Base-by-base conservation (phyloP, 2,329 filamentous ascomycete species). In the Fusarium denticulatum region DNA sequence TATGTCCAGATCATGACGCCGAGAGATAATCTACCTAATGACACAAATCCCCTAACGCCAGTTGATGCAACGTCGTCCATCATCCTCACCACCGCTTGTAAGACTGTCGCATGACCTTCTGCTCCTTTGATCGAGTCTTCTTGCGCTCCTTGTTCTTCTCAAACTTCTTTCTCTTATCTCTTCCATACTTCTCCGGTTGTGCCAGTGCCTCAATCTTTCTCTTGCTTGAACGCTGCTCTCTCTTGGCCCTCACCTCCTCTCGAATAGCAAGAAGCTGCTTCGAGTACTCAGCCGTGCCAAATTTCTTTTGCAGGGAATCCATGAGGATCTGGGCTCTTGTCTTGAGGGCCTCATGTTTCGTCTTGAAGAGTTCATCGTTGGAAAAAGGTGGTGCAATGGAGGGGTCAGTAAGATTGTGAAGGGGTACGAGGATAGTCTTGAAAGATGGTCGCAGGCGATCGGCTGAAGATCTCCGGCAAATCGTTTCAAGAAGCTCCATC, bases 151-250 rank as follows among this genome's bases (percentile, higher is more conserved):
- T 95, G 86, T 96, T 96, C 85, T 92, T 91, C 80, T 96, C 94
- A 71, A 93, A 88, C 86, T 92, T 95, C 85, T 92, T 93, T 80
- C 89, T 91, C 90, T 98, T 98, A 76, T 93, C 91, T 79, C 88
- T 86, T 34, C 91, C 94, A 77, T 91, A 91, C 80, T 88, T 92
- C 83, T 96, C 96, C 4, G 96, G 96, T 79, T 93, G 90, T 56
- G 89, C 89, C 30, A 99, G 91, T 16, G 94, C 94, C 80, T 97
- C 95, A 73, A 98, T 94, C 83, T 94, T 94, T 78, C 96, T 89
- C 89, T 99, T 99, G 72, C 88, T 90, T 60, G 92, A 90, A 73
- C 97, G 86, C 78, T 91, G 89, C 80, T 94, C 90, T 74, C 96
- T 87, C 78, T 92, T 90, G 73, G 88, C 87, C 78, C 89, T 89